These are phyloP conservation scores for Cercospora zeae-maydis DNA, from an alignment of 2,329 filamentous ascomycete genomes.

Conservation along the genomic window DNA sequence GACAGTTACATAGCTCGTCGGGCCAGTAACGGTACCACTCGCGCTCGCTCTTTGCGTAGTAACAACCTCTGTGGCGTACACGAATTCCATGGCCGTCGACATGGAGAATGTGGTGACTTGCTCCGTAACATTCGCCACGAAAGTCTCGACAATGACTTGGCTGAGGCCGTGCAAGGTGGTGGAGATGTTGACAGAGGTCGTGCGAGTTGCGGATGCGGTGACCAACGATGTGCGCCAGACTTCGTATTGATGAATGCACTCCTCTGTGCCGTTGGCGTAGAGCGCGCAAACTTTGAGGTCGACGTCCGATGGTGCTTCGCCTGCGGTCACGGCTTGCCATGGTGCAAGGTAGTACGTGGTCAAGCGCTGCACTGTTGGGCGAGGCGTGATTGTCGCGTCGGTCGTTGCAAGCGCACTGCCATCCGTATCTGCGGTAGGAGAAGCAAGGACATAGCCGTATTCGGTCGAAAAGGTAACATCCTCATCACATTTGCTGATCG, in stretches of 20 bases:
- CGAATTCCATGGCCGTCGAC: slow-evolving; percentile 39
- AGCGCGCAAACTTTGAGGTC: slow-evolving; percentile 43
- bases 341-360: slow-evolving; percentile 46
- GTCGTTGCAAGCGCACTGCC: slow-evolving; percentile 11
- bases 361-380: slow-evolving; percentile 39
- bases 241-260: slow-evolving; percentile 43
- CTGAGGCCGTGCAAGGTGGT: slow-evolving; percentile 38
- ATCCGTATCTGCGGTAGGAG: slow-evolving; percentile 32
- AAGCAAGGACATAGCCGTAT: slow-evolving; percentile 42
- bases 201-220: slow-evolving; percentile 38
- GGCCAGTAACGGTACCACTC: slow-evolving; percentile 21
- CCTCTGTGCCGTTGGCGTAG: slow-evolving; percentile 36
- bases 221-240: slow-evolving; percentile 42
- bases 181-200: slow-evolving; percentile 39
- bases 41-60: slow-evolving; percentile 25
- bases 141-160: slow-evolving; percentile 41
- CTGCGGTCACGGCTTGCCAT: slow-evolving; percentile 44
- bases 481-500: slow-evolving; percentile 43
- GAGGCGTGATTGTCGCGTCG: slow-evolving; percentile 34
- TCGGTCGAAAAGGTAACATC: slow-evolving; percentile 47
- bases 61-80: slow-evolving; percentile 39
- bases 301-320: slow-evolving; percentile 39
- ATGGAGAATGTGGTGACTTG: slow-evolving; percentile 40
- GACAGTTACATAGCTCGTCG: slow-evolving; percentile 33
- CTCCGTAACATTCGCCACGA: slow-evolving; percentile 39